Evolutionary conservation across 176 grass and related monocot species (phyloP).

Genomic region (Oryza meyeriana): DNA sequence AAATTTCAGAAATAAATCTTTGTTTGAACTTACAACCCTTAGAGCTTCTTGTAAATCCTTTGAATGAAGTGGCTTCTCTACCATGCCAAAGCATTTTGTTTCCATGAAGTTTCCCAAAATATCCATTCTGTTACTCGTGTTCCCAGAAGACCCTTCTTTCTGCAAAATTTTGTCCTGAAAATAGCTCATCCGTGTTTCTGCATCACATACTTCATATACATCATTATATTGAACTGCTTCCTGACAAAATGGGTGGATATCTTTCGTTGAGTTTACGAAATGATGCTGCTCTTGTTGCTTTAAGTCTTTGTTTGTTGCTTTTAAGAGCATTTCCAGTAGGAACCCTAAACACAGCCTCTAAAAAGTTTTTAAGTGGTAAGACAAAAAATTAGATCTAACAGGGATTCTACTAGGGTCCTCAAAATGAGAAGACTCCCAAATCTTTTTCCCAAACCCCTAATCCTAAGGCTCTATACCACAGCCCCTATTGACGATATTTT

Average conservation of each 20-base stretch:
- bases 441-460: too few species aligned
- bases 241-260: slow-evolving; percentile 25
- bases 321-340: too few species aligned
- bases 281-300: slow-evolving; percentile 11
- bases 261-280: slow-evolving; percentile 25
- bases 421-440: too few species aligned
- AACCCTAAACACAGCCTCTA: too few species aligned
- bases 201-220: slow-evolving; percentile 55
- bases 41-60: slow-evolving; percentile 56
- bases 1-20: slow-evolving; percentile 65
- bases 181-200: slow-evolving; percentile 25
- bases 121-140: slow-evolving; percentile 36
- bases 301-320: slow-evolving; percentile 12
- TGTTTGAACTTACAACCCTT: slow-evolving; percentile 65
- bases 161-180: slow-evolving; percentile 29
- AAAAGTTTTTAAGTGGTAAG: too few species aligned
- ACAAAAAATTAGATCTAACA: too few species aligned
- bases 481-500: too few species aligned
- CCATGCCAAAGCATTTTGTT: slow-evolving; percentile 32
- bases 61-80: slow-evolving; percentile 50
- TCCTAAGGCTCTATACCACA: too few species aligned
- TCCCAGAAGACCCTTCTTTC: slow-evolving; percentile 36
- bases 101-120: slow-evolving; percentile 49
- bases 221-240: slow-evolving; percentile 52
- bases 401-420: too few species aligned